Evolutionary conservation across 2,329 filamentous ascomycete species (phyloP), one percentile per base, ranked within the genome.

Genomic region (Colletotrichum euphorbiae): DNA sequence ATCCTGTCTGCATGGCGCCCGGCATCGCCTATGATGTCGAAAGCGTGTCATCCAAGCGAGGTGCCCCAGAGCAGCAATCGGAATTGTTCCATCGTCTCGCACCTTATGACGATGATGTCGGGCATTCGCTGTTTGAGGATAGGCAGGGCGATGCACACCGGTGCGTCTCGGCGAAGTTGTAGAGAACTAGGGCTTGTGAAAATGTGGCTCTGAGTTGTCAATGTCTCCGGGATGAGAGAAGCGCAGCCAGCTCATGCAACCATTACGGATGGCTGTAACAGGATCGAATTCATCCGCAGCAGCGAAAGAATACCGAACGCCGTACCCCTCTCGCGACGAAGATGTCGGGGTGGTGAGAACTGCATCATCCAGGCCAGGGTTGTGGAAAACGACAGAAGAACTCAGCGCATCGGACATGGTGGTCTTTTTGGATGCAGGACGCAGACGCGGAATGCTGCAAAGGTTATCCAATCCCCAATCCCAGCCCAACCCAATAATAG

Each of bases 211-310:
- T 70, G 68, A 63, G 68, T 69, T 70, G 68, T 70, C 68, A 52
- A 31, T 31, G 45, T 54, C 24, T 52, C 48, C 51, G 43, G 24
- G 48, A 36, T 43, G 31, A 36, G 42, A 42, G 54, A 58, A 68
- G 64, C 51, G 67, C 46, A 65, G 63, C 59, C 62, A 67, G 13
- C 62, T 56, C 62, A 71, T 54, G 70, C 72, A 73, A 73, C 71
- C 69, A 66, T 71, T 55, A 69, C 68, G 33, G 40, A 67, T 65
- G 33, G 33, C 48, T 50, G 48, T 65, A 62, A 42, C 17, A 60
- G 31, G 38, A 17, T 61, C 21, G 36, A 51, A 51, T 36, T 50
- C 55, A 69, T 46, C 61, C 61, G 61, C 62, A 59, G 55, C 42
- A 33, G 54, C 45, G 38, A n/a, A 46, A 28, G 33, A 60, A 45